Evolutionary conservation across 495 filamentous ascomycete genomes (phyloP), one percentile per base, ranked within the genome.

Genomic region (Hypoxylon fuscum): DNA sequence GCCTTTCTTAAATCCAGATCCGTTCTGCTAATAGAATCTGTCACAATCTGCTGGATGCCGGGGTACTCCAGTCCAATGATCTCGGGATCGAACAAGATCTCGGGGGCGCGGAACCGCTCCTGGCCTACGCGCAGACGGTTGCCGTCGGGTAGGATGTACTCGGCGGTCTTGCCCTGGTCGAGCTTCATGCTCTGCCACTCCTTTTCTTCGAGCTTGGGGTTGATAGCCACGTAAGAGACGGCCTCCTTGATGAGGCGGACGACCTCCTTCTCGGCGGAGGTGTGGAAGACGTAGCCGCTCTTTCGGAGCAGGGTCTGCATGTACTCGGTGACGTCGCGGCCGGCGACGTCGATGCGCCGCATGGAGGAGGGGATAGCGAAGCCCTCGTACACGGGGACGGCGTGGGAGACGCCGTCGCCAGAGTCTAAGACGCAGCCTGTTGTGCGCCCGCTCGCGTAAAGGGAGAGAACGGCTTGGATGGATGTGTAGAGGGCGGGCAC

Each of bases 51-150:
- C 72, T 98, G 95, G 60, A 99, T 88, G 48, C 95, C 95, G 2
- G 93, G 93, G 74, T 96, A 99, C 78, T 99, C 95, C 45, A 97
- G 88, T 6, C 95, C 95, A 64, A 98, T 96, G 55, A 98, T 85
- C 69, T 97, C 96, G 9, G 95, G 95, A 68, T 98, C 91, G 79
- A 99, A 99, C 15, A 99, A 87, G 64, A 98, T 97, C 75, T 99
- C 95, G 11, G 95, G 93, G 12, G 95, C 95, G 55, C 93, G 87
- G 83, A 97, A 98, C 8, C 95, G 88, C 77, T 98, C 95, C 35
- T 61, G 55, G 35, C 56, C 69, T 2, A 69, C 41, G 14, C 63
- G 66, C 21, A 73, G 46, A 27, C 67, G 71, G 71, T 96, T 89
- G 2, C 96, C 96, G 72, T 99, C 95, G 1, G 95, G 95, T 50